Evolutionary conservation across 345 rosid species (phyloP), one percentile per base, ranked within the genome.

Genomic region (Acer negundo): DNA sequence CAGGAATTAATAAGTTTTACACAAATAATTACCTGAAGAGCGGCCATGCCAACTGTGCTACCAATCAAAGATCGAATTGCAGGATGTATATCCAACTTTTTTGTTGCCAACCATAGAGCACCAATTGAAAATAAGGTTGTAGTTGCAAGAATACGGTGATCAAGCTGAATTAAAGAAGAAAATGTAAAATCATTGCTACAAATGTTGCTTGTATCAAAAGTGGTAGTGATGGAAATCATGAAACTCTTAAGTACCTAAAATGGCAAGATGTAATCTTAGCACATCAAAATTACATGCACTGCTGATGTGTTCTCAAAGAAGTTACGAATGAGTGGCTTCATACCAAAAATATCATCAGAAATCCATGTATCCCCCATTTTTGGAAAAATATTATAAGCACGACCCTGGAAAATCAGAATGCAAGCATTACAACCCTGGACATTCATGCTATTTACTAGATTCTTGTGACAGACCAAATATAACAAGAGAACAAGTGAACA

Each of bases 291-390:
- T 85, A 90, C 97, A 97, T 96, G 98, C 75, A 96, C 98, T 2
- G 84, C 85, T 28, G 97, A 78, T 40, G 99, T 94, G 81, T 94
- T 96, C 87, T 96, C 97, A 70, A 96, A 96, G 79, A 94, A 90
- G 84, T 96, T 96, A 72, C 95, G 92, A 73, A 94, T 77, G 15
- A 91, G 77, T 69, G 99, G 99, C 81, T 92, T 87, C 95, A 92
- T 84, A 10, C 87, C 87, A 56, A 96, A 87, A 73, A 96, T 86
- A 82, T 82, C 80, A 79, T 88, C 95, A 46, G 95, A 98, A 73
- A 96, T 85, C 99, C 98, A 96, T 35, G 87, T 77, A 78, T 91
- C 97, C 1, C 95, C 98, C 99, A 96, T 94, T 76, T 89, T 96
- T 6, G 98, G 97, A 77, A 94, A 96, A 65, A 95, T 94, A 84